A percentile compares a stretch with the other conserved stretches of the same genome.
Conservation (phyloP, 2,329 filamentous ascomycete species). For the Penicillium sumatraense region DNA sequence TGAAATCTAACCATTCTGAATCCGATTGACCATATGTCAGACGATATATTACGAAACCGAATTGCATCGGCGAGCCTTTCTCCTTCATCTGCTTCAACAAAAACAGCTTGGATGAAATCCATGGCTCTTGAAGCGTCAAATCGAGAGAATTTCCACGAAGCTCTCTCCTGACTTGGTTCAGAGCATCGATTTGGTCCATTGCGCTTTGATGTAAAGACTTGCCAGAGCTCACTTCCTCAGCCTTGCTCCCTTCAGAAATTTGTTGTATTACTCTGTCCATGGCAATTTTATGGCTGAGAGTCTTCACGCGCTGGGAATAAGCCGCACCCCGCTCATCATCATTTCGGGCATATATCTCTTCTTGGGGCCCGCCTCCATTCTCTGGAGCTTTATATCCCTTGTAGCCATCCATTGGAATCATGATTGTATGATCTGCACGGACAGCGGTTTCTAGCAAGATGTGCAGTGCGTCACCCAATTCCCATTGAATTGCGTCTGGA, state of each 20-base stretch:
- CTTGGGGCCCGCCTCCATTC: not conserved
- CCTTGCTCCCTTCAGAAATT: not conserved
- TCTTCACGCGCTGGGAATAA: constrained; percentile 14
- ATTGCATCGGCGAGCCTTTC: not conserved
- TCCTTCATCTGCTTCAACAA: not conserved
- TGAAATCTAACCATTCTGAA: constrained; percentile 26
- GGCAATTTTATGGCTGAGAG: constrained; percentile 3
- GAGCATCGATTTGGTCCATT: constrained; percentile 10
- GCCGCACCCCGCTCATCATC: constrained; percentile 1
- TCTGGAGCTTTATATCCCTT: constrained; percentile 15
- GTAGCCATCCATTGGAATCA: constrained; percentile 32
- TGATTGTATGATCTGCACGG: constrained; percentile 26
- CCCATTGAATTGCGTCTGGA: constrained; percentile 20
- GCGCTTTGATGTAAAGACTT: not conserved
- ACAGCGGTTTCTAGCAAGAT: constrained; percentile 15
- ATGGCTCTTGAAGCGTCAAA: constrained; percentile 20
- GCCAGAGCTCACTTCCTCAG: not conserved
- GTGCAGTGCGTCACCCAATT: constrained; percentile 16
- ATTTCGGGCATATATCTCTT: not conserved
- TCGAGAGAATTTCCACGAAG: constrained; percentile 14
- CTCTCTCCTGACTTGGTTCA: constrained; percentile 16
- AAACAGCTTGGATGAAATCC: constrained; percentile 14
- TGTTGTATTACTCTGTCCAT: not conserved
- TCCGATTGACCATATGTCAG: constrained; percentile 26
- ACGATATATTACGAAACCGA: constrained; percentile 29